Conservation (phyloP, 176 grass and related monocot genomes). For the Leersia perrieri region DNA sequence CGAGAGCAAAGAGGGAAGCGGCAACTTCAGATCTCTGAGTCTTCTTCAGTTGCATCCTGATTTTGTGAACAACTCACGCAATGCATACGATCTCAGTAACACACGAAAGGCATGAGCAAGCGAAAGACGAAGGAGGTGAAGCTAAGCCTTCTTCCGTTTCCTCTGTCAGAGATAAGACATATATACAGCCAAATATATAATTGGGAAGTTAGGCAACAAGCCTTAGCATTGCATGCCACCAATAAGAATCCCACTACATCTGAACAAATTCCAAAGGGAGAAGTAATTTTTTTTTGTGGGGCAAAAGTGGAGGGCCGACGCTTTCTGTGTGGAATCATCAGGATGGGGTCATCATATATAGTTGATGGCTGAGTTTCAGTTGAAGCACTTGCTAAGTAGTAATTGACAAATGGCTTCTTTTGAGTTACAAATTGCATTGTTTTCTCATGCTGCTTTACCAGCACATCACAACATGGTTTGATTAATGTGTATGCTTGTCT, state of each 20-base stretch:
- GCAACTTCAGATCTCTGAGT: constrained; percentile 17
- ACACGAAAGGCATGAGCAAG: constrained; percentile 26
- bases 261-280: constrained; percentile 5
- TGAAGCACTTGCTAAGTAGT: background rate
- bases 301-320: constrained; percentile 1
- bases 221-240: background rate
- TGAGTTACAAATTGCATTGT: background rate
- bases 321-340: constrained; percentile 36
- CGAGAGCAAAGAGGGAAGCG: constrained; percentile 6
- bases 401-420: constrained; percentile 15
- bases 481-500: background rate
- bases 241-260: constrained; percentile 19
- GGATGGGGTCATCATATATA: constrained; percentile 15
- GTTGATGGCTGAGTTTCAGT: constrained; percentile 6
- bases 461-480: background rate
- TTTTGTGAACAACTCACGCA: constrained; percentile 11
- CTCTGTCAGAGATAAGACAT: background rate
- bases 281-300: background rate
- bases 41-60: background rate
- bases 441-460: background rate
- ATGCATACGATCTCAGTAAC: constrained; percentile 3
- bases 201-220: background rate
- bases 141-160: background rate
- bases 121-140: constrained; percentile 21
- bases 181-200: constrained; percentile 23